These are phyloP conservation scores for Eutypa lata DNA, from an alignment of 2,329 filamentous ascomycete species.

Conservation along the genomic window DNA sequence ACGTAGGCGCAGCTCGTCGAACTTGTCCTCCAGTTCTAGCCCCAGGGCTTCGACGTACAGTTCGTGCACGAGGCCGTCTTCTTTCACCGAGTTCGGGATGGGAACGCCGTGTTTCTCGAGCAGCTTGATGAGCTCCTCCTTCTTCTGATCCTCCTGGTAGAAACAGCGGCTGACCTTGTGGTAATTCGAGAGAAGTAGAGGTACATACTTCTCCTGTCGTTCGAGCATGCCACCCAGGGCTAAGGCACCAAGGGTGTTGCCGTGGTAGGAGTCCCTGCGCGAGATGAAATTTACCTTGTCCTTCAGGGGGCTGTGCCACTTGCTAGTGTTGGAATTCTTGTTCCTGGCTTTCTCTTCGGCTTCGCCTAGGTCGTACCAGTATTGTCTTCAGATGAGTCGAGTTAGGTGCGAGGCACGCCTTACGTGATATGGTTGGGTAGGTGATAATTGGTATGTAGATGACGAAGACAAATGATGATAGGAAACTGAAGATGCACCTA, in stretches of 20 bases:
- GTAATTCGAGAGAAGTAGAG: neutral
- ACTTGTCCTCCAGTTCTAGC: neutral
- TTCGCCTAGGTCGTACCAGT: too few relatives aligned
- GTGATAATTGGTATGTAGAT: too few relatives aligned
- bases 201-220: neutral
- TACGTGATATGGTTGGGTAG: too few relatives aligned
- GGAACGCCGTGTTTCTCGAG: neutral
- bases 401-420: too few relatives aligned
- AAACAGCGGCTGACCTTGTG: neutral
- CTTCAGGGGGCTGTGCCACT: neutral
- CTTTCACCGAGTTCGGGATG: neutral
- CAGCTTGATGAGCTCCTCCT: neutral
- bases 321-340: too few relatives aligned
- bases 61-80: neutral
- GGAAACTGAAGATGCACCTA: too few relatives aligned
- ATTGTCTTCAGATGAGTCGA: too few relatives aligned
- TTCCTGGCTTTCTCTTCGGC: too few relatives aligned
- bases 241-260: too few relatives aligned
- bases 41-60: neutral
- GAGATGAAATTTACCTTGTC: neutral
- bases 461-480: too few relatives aligned
- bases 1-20: neutral
- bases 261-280: neutral
- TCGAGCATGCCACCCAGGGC: too few relatives aligned
- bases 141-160: neutral